Evolutionary conservation across 2,329 filamentous ascomycete species (phyloP), one percentile per base, ranked within the genome.

Genomic region (Penicillium sclerotiorum): DNA sequence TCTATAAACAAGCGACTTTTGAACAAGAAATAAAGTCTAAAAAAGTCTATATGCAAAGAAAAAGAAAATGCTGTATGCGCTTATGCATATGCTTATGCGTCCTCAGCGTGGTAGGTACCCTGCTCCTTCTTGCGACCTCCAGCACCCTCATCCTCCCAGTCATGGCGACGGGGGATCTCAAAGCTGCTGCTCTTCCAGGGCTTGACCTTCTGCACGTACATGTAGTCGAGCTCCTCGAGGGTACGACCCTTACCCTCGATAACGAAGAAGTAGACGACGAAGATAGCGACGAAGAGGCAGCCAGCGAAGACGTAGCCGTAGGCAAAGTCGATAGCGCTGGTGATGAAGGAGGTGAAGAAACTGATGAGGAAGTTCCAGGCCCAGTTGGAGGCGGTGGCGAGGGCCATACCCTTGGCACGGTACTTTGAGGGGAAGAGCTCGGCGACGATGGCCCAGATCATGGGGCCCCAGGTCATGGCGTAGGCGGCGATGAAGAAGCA

Each of bases 341-440:
- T 88, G 66, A 91, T 90, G 68, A 90, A 90, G 0, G 87, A 85
- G 0, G 88, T 90, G 75, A 90, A 90, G 76, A 91, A 91, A 0
- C 82, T 80, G 56, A 88, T 77, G 60, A 87, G 70, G 70, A 90
- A 90, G 67, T 89, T 87, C 83, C 84, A 88, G 8, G 65, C 51
- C 88, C 88, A 92, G 73, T 92, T 92, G 15, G 86, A 83, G 1
- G 87, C 82, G 6, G 87, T 90, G n/a, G 87, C 86, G n/a, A 91
- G 73, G 1, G 87, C 88, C 80, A 90, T 89, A 50, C 85, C 84
- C 71, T 89, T 89, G 51, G 88, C 87, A 65, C 88, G 83, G 53
- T 73, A 74, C 51, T 72, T 70, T 13, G 65, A 67, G 1, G 73
- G 73, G 63, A 72, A 75, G 4, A 76, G 58, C 50, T 76, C 73